A percentile compares a stretch with the other conserved stretches of the same genome.
Evolutionary conservation across 148 eudicot genomes (phyloP).

Genomic region (Salicornia ramosissima): DNA sequence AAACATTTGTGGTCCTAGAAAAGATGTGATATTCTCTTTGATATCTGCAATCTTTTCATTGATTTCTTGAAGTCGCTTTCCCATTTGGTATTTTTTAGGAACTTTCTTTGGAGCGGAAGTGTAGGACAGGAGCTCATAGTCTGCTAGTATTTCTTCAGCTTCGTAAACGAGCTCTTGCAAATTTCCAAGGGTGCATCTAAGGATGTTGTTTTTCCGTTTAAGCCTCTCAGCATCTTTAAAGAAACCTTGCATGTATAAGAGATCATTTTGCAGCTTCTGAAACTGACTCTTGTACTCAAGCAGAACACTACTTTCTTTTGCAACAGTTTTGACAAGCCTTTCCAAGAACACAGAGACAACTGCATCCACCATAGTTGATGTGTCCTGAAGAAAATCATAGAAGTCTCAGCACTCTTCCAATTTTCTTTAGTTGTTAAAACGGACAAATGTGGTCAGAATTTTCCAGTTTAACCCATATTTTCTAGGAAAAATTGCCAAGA

Average conservation of each 20-base stretch:
- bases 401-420: too few species aligned
- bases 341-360: conserved; percentile 41
- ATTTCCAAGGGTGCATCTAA: conserved; percentile 23
- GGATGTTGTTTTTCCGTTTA: conserved; percentile 35
- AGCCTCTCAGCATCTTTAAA: conserved; percentile 50
- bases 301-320: conserved; percentile 30
- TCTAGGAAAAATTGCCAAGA: too few species aligned
- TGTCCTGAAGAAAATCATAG: too few species aligned
- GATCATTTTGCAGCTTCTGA: conserved; percentile 37
- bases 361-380: conserved; percentile 63
- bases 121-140: conserved; percentile 26
- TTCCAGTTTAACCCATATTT: too few species aligned
- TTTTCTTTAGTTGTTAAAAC: too few species aligned
- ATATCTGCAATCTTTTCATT: conserved; percentile 32
- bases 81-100: conserved; percentile 20
- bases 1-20: conserved; percentile 28
- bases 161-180: conserved; percentile 41
- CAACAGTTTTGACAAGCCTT: conserved; percentile 30
- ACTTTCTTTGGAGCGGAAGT: conserved; percentile 26
- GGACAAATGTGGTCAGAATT: too few species aligned
- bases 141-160: conserved; percentile 44
- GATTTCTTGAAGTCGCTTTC: conserved; percentile 35
- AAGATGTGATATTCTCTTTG: conserved; percentile 30
- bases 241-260: conserved; percentile 38
- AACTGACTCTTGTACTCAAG: conserved; percentile 33